Conservation (phyloP, 805 yeast genomes). For the Wickerhamiella hasegawae region DNA sequence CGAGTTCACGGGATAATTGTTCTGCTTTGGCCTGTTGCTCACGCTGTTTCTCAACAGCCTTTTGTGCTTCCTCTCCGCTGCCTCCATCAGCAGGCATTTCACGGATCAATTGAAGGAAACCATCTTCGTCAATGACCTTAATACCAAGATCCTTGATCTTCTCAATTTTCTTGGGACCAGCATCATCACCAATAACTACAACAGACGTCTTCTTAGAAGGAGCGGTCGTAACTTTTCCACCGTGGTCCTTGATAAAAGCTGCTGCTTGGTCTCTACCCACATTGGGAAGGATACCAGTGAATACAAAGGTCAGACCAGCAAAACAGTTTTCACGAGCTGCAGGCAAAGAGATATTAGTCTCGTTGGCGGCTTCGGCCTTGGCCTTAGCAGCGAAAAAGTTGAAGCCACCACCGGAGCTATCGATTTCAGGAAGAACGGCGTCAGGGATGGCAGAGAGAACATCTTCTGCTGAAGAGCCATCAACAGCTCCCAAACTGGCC, state of each 20-base stretch:
- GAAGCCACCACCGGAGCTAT: conserved; percentile 29
- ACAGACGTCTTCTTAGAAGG: conserved; percentile 79
- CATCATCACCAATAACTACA: conserved; percentile 88
- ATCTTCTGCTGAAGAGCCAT: conserved; percentile 29
- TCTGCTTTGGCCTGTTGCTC: conserved; percentile 47
- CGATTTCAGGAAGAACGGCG: conserved; percentile 41
- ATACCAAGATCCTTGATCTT: conserved; percentile 57
- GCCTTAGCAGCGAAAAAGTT: conserved; percentile 24
- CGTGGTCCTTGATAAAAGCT: conserved; percentile 63
- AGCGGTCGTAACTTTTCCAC: conserved; percentile 74
- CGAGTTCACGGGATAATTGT: conserved; percentile 19
- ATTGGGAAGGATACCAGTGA: conserved; percentile 77
- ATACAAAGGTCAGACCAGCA: conserved; percentile 77
- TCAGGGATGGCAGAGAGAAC: conserved; percentile 54
- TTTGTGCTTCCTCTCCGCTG: conserved; percentile 57
- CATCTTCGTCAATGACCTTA: conserved; percentile 76
- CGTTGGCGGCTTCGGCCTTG: background rate
- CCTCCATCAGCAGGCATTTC: conserved; percentile 92
- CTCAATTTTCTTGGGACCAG: conserved; percentile 87
- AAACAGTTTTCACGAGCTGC: conserved; percentile 48
- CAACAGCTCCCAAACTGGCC: background rate
- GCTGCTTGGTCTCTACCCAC: conserved; percentile 66
- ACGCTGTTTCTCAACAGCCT: conserved; percentile 51
- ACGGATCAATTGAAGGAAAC: conserved; percentile 55
- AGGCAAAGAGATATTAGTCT: background rate